A percentile compares a stretch with the other conserved stretches of the same genome.
Conservation (phyloP, 1,284 basidiomycete species). For the Lignosus rhinocerotis region DNA sequence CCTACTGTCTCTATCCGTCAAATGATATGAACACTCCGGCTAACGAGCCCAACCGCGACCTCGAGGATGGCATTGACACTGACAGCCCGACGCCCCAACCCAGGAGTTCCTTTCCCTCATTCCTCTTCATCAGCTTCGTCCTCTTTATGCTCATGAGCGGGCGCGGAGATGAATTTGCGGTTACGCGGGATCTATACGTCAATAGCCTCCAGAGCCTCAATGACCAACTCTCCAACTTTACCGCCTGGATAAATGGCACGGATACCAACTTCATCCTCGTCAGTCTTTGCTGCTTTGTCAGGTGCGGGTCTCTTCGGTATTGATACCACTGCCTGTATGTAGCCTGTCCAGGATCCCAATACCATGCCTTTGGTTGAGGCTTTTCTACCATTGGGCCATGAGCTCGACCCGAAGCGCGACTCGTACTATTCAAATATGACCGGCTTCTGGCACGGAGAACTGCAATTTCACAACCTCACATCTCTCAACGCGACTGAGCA, state of each 20-base stretch:
- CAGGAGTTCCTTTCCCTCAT: slow-evolving; percentile 65
- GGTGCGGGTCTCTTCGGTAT: slow-evolving; percentile 1
- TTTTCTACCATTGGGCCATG: slow-evolving; percentile 47
- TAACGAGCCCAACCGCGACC: slow-evolving; percentile 10
- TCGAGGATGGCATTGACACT: slow-evolving; percentile 21
- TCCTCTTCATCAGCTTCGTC: slow-evolving; percentile 71
- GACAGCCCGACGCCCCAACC: slow-evolving; percentile 32
- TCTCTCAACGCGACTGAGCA: slow-evolving; percentile 32
- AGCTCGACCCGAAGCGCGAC: slow-evolving; percentile 44
- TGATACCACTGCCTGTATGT: background rate
- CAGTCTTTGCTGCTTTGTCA: slow-evolving; percentile 29
- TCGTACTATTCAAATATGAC: slow-evolving; percentile 78
- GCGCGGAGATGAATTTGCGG: slow-evolving; percentile 58
- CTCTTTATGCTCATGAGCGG: slow-evolving; percentile 76
- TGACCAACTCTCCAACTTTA: slow-evolving; percentile 67
- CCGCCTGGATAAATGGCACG: slow-evolving; percentile 73
- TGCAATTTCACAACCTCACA: slow-evolving; percentile 65
- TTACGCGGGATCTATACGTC: slow-evolving; percentile 57
- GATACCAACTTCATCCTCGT: slow-evolving; percentile 68
- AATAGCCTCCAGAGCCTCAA: slow-evolving; percentile 58
- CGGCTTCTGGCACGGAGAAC: slow-evolving; percentile 69
- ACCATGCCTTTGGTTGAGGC: slow-evolving; percentile 50
- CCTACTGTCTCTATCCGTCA: background rate
- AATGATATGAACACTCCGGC: slow-evolving; percentile 15
- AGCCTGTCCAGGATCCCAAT: slow-evolving; percentile 53